These are phyloP conservation scores for Setaria viridis DNA, from an alignment of 202 grass and related monocot species.

Conservation along the genomic window DNA sequence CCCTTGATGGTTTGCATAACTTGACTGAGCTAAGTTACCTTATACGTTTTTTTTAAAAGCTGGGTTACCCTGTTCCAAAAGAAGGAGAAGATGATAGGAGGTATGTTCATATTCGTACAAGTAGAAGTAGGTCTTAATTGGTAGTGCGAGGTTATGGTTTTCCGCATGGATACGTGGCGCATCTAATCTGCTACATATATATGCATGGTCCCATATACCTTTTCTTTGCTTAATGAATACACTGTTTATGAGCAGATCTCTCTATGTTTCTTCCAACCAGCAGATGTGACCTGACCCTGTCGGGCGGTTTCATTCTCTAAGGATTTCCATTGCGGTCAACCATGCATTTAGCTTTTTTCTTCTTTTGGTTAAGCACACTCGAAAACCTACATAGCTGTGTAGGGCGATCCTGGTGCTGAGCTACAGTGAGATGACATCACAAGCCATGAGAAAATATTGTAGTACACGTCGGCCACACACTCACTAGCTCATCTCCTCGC, in stretches of 20 bases:
- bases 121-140: not conserved
- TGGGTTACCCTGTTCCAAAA: too few relatives aligned
- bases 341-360: slow-evolving; percentile 24
- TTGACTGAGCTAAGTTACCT: too few relatives aligned
- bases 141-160: not conserved
- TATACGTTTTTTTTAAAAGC: too few relatives aligned
- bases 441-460: not conserved
- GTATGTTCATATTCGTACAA: not conserved
- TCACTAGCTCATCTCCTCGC: not conserved
- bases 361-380: slow-evolving; percentile 34
- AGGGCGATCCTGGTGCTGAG: not conserved
- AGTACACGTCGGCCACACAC: slow-evolving; percentile 18
- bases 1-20: not conserved
- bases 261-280: not conserved
- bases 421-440: slow-evolving; percentile 8
- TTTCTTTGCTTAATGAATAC: not conserved
- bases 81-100: not conserved
- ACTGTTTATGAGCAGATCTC: not conserved
- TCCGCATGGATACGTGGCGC: not conserved
- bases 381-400: not conserved
- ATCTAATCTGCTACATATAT: not conserved
- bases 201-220: not conserved
- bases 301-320: slow-evolving; percentile 14
- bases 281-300: slow-evolving; percentile 41
- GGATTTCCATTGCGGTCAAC: slow-evolving; percentile 23